phyloP scores from a whole-genome alignment of 1,284 basidiomycete genomes.

The Ustilago curta region DNA sequence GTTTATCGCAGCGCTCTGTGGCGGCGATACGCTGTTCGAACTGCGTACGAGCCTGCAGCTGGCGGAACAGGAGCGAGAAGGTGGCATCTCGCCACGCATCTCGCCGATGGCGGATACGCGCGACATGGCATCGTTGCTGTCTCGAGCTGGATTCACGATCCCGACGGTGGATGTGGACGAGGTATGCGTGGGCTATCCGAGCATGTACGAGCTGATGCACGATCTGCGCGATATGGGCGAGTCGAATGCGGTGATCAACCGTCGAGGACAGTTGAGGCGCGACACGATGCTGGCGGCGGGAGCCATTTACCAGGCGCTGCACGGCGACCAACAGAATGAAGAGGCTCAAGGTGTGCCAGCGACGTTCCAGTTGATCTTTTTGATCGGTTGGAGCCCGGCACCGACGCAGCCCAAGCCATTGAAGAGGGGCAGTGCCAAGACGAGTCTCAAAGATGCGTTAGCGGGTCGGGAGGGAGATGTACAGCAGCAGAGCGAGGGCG shows the following conservation, averaged over 20 bases:
- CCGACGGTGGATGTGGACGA: slow-evolving; percentile 97
- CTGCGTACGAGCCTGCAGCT: slow-evolving; percentile 89
- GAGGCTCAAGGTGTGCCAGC: slow-evolving; percentile 83
- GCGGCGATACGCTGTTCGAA: slow-evolving; percentile 97
- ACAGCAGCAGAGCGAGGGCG: slow-evolving; percentile 22
- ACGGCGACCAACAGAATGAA: slow-evolving; percentile 46
- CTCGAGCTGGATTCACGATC: slow-evolving; percentile 91
- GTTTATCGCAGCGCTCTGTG: slow-evolving; percentile 92
- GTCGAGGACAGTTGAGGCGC: slow-evolving; percentile 77
- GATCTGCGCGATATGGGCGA: slow-evolving; percentile 97
- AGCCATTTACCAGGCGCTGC: slow-evolving; percentile 88
- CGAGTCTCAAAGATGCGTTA: slow-evolving; percentile 79
- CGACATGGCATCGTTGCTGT: slow-evolving; percentile 76
- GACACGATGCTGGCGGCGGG: slow-evolving; percentile 92
- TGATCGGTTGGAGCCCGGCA: slow-evolving; percentile 99
- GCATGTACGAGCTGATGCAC: slow-evolving; percentile 94
- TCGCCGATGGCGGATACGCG: slow-evolving; percentile 97
- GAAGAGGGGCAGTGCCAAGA: slow-evolving; percentile 83
- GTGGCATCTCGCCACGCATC: slow-evolving; percentile 92
- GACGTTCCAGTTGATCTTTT: slow-evolving; percentile 94
- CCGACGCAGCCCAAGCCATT: slow-evolving; percentile 85
- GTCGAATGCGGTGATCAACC: slow-evolving; percentile 82
- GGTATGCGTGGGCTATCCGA: slow-evolving; percentile 88
- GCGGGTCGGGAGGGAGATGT: slow-evolving; percentile 36
- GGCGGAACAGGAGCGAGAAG: slow-evolving; percentile 92